Conservation (phyloP, 345 rosid species). For the Syzygium aqueum region DNA sequence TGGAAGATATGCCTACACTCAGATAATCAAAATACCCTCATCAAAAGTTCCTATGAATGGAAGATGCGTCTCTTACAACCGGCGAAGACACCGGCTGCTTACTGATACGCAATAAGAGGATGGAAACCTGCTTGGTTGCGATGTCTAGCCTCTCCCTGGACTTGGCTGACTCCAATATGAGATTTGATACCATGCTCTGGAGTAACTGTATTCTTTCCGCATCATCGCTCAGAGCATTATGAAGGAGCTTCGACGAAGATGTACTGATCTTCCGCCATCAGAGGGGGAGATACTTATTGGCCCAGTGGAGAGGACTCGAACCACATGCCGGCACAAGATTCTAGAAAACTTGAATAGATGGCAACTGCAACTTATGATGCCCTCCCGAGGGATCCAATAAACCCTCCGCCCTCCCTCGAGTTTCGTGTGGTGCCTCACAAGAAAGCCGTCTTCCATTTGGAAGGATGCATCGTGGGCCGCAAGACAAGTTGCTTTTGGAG, state of each 20-base stretch:
- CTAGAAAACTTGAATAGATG: slow-evolving; percentile 94
- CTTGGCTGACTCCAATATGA: slow-evolving; percentile 60
- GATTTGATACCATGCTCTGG: slow-evolving; percentile 65
- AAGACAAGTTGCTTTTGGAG: slow-evolving; percentile 95
- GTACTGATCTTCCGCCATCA: slow-evolving; percentile 79
- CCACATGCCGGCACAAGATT: slow-evolving; percentile 82
- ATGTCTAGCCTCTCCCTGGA: slow-evolving; percentile 80
- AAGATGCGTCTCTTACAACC: slow-evolving; percentile 19
- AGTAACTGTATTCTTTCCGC: slow-evolving; percentile 63
- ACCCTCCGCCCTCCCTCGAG: slow-evolving; percentile 89
- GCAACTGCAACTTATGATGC: slow-evolving; percentile 88
- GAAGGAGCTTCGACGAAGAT: slow-evolving; percentile 34
- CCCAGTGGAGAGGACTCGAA: slow-evolving; percentile 82
- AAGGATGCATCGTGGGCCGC: slow-evolving; percentile 95
- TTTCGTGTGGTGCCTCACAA: slow-evolving; percentile 90
- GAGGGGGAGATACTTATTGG: slow-evolving; percentile 74
- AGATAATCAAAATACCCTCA: not conserved
- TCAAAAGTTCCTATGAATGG: slow-evolving; percentile 25
- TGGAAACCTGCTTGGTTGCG: slow-evolving; percentile 65
- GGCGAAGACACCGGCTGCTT: slow-evolving; percentile 54
- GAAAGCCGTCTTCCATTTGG: slow-evolving; percentile 74
- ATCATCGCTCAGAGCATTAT: slow-evolving; percentile 32
- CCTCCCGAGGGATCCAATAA: slow-evolving; percentile 83
- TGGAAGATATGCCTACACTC: not conserved
- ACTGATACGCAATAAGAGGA: slow-evolving; percentile 60